These are phyloP conservation scores for Trifolium pratense DNA, from an alignment of 306 rosid genomes.

Conservation along the genomic window DNA sequence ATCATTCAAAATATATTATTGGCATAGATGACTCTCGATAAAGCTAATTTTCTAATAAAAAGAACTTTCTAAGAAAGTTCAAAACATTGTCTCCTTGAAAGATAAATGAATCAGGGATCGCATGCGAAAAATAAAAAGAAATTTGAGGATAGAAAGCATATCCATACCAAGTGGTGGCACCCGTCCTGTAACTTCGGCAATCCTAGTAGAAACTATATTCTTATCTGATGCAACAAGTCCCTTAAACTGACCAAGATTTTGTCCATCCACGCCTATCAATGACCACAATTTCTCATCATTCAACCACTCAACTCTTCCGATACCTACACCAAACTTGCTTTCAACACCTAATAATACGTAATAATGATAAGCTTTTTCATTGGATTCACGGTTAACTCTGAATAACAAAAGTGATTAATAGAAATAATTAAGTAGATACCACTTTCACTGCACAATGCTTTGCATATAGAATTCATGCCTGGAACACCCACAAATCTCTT, in stretches of 20 bases:
- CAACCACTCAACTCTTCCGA: constrained; percentile 79
- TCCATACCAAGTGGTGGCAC: constrained; percentile 80
- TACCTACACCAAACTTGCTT: constrained; percentile 70
- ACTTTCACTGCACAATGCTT: constrained; percentile 73
- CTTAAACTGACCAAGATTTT: constrained; percentile 76
- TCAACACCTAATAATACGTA: constrained; percentile 65
- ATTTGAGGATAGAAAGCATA: constrained; percentile 36
- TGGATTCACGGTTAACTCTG: constrained; percentile 37
- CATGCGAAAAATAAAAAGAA: constrained; percentile 25
- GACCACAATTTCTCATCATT: constrained; percentile 75
- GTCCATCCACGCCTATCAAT: constrained; percentile 68
- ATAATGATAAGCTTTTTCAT: constrained; percentile 14
- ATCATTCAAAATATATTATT: constrained; percentile 31
- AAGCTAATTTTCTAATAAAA: constrained; percentile 10
- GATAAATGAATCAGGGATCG: not conserved
- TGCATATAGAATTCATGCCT: constrained; percentile 93
- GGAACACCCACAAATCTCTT: constrained; percentile 90
- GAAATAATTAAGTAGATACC: constrained; percentile 54
- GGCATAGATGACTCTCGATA: constrained; percentile 4
- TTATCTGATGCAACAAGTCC: constrained; percentile 90
- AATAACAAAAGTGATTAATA: constrained; percentile 34
- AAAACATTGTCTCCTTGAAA: too few relatives aligned
- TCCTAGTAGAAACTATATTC: constrained; percentile 71
- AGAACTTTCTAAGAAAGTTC: not conserved
- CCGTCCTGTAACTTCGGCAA: constrained; percentile 65